Conservation (phyloP, 2,329 filamentous ascomycete species). For the Cercospora sp. region DNA sequence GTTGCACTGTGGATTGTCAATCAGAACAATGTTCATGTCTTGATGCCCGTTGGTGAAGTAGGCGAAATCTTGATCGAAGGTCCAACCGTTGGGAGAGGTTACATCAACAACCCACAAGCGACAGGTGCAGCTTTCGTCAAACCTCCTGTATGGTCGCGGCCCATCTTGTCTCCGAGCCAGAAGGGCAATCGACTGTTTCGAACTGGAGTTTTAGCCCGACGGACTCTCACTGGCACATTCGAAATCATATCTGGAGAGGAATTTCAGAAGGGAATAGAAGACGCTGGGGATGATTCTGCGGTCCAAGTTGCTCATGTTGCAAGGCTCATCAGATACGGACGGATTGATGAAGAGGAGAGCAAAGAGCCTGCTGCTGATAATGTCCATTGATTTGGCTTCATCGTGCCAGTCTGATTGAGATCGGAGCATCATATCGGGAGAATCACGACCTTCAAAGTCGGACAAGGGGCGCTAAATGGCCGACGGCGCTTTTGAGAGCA, state of each 20-base stretch:
- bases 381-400: not conserved
- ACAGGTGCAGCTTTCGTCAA: slow-evolving; percentile 2
- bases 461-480: not conserved
- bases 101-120: slow-evolving; percentile 37
- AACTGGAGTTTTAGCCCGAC: not conserved
- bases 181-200: not conserved
- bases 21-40: not conserved
- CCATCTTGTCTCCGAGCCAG: not conserved
- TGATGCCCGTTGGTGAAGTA: slow-evolving; percentile 13
- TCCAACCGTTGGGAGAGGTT: slow-evolving; percentile 47
- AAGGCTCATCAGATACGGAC: not conserved
- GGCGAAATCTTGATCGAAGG: slow-evolving; percentile 52
- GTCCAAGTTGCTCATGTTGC: not conserved
- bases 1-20: not conserved
- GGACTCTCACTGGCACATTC: not conserved
- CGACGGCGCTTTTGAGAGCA: not conserved
- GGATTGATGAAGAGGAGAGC: not conserved
- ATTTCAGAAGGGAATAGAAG: not conserved
- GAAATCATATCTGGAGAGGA: not conserved
- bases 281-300: not conserved
- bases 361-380: not conserved
- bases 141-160: not conserved
- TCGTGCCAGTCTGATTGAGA: not conserved
- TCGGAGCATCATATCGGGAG: not conserved
- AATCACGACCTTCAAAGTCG: not conserved